These are phyloP conservation scores for Macrophomina pseudophaseolina DNA, from an alignment of 2,329 filamentous ascomycete species.

Conservation along the genomic window DNA sequence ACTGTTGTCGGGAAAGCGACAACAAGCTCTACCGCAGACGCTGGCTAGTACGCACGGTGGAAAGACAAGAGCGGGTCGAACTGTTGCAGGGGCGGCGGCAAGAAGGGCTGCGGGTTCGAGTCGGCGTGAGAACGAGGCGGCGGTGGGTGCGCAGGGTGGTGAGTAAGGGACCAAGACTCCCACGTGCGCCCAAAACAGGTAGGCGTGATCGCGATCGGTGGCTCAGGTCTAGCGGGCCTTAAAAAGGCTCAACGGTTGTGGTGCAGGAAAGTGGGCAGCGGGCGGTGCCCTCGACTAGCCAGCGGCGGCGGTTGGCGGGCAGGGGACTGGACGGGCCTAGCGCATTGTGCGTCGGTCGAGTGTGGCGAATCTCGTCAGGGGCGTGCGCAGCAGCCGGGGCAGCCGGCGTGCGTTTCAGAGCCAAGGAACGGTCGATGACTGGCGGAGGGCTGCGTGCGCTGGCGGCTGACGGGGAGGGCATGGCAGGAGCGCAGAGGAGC, in stretches of 20 bases:
- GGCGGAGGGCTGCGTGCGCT: background rate
- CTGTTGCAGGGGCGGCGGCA: background rate
- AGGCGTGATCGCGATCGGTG: slow-evolving; percentile 20
- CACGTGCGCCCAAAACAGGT: slow-evolving; percentile 2
- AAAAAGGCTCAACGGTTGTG: slow-evolving; percentile 3
- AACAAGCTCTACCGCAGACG: background rate
- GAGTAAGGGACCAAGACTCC: slow-evolving; percentile 6
- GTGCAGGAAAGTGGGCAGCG: background rate
- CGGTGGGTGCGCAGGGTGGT: background rate
- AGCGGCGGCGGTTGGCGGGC: background rate
- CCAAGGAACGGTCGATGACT: background rate
- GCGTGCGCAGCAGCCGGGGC: slow-evolving; percentile 4
- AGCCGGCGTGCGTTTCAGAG: slow-evolving; percentile 12
- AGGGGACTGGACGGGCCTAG: slow-evolving; percentile 13
- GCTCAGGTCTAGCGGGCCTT: background rate
- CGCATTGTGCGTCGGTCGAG: slow-evolving; percentile 2
- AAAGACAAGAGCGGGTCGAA: background rate
- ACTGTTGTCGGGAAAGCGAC: background rate
- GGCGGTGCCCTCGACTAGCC: background rate
- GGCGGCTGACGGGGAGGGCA: slow-evolving; percentile 6
- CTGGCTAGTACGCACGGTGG: background rate
- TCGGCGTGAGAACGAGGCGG: background rate
- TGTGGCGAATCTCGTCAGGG: slow-evolving; percentile 21
- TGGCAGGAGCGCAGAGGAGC: background rate
- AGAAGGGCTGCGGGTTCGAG: background rate